A percentile compares a stretch with the other conserved stretches of the same genome.
phyloP scores from a whole-genome alignment of 2,329 filamentous ascomycete genomes.

The Coniochaeta ligniaria region DNA sequence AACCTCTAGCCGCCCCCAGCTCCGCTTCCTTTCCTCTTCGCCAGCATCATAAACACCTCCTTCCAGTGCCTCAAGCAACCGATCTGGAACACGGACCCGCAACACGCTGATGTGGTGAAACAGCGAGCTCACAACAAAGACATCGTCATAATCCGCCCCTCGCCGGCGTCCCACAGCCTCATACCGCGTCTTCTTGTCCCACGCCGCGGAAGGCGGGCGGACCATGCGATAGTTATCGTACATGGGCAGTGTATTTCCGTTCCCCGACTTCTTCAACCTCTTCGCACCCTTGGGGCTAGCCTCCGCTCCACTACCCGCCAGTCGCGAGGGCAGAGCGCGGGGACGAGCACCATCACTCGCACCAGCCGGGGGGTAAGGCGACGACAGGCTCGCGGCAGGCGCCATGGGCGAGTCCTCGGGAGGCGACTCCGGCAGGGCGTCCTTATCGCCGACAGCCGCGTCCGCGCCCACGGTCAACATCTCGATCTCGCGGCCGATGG shows the following conservation, averaged over 20 bases:
- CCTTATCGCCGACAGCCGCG: conserved; percentile 37
- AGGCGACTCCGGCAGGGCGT: conserved; percentile 20
- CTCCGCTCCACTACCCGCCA: background rate
- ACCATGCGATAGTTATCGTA: conserved; percentile 61
- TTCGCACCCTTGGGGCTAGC: conserved; percentile 19
- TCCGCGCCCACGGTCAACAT: conserved; percentile 23
- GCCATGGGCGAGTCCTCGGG: background rate
- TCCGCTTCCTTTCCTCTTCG: conserved; percentile 25
- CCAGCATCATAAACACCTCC: conserved; percentile 37
- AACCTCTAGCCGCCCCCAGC: conserved; percentile 46
- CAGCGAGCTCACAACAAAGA: conserved; percentile 53
- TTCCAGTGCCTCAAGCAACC: conserved; percentile 44
- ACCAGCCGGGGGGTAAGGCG: background rate
- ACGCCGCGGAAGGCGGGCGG: conserved; percentile 46
- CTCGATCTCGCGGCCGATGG: conserved; percentile 55
- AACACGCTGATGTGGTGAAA: conserved; percentile 56
- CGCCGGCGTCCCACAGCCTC: conserved; percentile 44
- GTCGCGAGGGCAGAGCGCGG: background rate
- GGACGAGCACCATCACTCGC: conserved; percentile 3
- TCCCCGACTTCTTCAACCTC: conserved; percentile 36
- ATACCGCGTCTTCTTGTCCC: conserved; percentile 55
- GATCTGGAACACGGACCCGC: conserved; percentile 49
- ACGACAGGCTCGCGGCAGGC: background rate
- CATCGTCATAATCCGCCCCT: conserved; percentile 47
- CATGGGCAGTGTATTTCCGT: conserved; percentile 33